Evolutionary conservation across 73 alveolate genomes (phyloP).

Genomic region (Paramecium octaurelia): DNA sequence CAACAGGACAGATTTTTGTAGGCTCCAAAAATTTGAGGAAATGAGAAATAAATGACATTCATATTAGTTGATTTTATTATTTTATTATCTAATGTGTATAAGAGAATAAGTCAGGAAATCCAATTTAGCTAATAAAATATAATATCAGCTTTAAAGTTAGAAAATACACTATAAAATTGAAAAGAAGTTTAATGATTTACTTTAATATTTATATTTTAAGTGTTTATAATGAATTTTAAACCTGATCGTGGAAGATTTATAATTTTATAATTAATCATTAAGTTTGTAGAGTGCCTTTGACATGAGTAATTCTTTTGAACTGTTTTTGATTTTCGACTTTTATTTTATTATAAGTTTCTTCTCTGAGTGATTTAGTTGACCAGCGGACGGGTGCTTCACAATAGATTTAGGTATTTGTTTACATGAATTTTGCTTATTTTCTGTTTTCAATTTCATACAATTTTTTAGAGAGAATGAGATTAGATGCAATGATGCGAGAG

Average conservation of each 20-base stretch:
- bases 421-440: background rate
- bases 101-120: no score
- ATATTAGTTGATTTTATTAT: no score
- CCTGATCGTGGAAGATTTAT: background rate
- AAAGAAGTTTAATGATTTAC: background rate
- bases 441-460: background rate
- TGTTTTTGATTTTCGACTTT: background rate
- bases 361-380: background rate
- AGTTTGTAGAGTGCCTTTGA: background rate
- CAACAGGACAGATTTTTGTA: no score
- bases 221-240: background rate
- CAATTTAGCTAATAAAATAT: no score
- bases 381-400: background rate
- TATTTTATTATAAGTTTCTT: background rate
- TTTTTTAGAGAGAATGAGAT: background rate
- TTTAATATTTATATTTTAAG: background rate
- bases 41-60: no score
- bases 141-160: no score
- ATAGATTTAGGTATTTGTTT: background rate
- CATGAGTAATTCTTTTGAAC: background rate
- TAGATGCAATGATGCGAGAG: background rate
- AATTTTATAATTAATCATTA: background rate
- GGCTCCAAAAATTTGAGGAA: no score
- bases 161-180: background rate
- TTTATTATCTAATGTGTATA: no score